Base-by-base conservation (phyloP, 2,329 filamentous ascomycete species). In the Basipetospora chlamydospora region DNA sequence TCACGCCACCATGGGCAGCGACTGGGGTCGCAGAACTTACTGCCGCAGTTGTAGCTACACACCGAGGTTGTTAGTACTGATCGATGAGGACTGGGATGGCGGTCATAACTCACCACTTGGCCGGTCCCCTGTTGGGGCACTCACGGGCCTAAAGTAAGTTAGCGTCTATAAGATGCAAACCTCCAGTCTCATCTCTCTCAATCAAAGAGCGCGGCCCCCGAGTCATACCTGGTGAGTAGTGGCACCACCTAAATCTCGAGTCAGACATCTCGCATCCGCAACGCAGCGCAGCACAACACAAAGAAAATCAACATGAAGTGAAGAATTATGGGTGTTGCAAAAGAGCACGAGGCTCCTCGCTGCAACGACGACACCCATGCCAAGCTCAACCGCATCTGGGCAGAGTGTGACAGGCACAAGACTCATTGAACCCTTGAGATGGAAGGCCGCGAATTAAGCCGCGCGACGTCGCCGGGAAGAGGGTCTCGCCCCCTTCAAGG, bases 81-180 rank as follows among this genome's bases (percentile, higher is more conserved):
- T n/a, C n/a, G n/a, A n/a, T n/a, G n/a, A n/a, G n/a, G n/a, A n/a
- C n/a, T n/a, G n/a, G n/a, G 7, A 8, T 21, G 15, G 32, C 10
- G 30, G 8, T 6, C 13, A n/a, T 26, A 6, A 60, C 75, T 59
- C 65, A 86, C 80, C 81, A 87, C 61, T 84, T 86, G 50, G 81
- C 75, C 49, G 78, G 77, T 50, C 80, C 80, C 64, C 81, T 80
- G 69, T 77, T 84, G 53, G 83, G 83, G 71, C 83, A 90, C 54
- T 88, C 82, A 53, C 82, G 80, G 53, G 82, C 81, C 81, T 85
- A 47, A 23, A 22, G 39, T 7, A 42, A 41, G 44, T 54, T 37
- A 48, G 45, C 43, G 18, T 33, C 11, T 33, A 25, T 18, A 18
- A 38, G 37, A 26, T 22, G 21, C n/a, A 10, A 39, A 39, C 15